A percentile compares a stretch with the other conserved stretches of the same genome.
Evolutionary conservation across 2,329 filamentous ascomycete genomes (phyloP).

Genomic region (Pseudovirgaria hyperparasitica): DNA sequence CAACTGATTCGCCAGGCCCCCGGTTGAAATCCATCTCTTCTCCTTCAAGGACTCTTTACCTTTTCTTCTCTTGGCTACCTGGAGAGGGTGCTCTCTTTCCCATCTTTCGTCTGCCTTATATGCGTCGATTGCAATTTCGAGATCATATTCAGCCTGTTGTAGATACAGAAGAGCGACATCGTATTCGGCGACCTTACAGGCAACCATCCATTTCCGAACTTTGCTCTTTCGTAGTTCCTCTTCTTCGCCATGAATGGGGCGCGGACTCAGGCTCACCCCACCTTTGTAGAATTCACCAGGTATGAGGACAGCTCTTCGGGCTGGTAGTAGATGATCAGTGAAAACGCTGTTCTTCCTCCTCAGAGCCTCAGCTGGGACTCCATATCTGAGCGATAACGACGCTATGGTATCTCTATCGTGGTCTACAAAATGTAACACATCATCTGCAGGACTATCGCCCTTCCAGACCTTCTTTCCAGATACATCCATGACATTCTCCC

Average conservation of each 20-base stretch:
- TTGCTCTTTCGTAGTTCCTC: conserved; percentile 59
- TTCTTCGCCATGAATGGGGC: conserved; percentile 60
- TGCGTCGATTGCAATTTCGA: conserved; percentile 49
- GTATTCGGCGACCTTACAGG: conserved; percentile 61
- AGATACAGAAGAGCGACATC: conserved; percentile 66
- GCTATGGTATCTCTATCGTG: conserved; percentile 54
- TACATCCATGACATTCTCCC: conserved; percentile 15
- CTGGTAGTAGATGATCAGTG: conserved; percentile 57
- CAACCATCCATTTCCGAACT: conserved; percentile 66
- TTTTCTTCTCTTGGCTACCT: conserved; percentile 34
- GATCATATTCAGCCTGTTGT: conserved; percentile 53
- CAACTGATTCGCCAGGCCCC: too few relatives aligned
- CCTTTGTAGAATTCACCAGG: conserved; percentile 57
- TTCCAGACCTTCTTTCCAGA: conserved; percentile 18
- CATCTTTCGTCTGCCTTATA: conserved; percentile 63
- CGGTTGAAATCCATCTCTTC: too few relatives aligned
- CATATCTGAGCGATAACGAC: conserved; percentile 59
- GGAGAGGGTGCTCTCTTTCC: conserved; percentile 56
- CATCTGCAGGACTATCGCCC: conserved; percentile 31
- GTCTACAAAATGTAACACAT: conserved; percentile 64
- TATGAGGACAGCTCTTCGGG: conserved; percentile 56
- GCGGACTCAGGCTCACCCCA: conserved; percentile 54
- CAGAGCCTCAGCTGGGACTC: conserved; percentile 50
- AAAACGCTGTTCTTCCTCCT: conserved; percentile 57
- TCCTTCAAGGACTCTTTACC: conserved; percentile 15